Conservation (phyloP, 1,139 yeast genomes). For the Lodderomyces metapsilosis region DNA sequence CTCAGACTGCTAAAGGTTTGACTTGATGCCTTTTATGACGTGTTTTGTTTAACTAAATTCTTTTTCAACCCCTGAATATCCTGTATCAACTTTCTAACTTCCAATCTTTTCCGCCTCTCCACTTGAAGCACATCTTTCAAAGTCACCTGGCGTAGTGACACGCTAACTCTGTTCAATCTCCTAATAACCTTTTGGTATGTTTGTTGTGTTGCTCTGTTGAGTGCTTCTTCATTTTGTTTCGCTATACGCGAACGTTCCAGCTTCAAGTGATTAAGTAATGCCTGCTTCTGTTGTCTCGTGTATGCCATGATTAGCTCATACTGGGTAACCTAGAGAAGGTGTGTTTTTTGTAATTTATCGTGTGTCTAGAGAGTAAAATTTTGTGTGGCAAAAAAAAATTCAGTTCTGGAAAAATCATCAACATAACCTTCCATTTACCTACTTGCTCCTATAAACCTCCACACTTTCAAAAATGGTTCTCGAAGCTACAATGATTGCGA, state of each 20-base stretch:
- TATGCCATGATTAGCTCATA: slow-evolving; percentile 18
- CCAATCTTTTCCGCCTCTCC: slow-evolving; percentile 42
- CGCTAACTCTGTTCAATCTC: slow-evolving; percentile 40
- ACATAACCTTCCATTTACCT: background rate
- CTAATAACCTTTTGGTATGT: slow-evolving; percentile 28
- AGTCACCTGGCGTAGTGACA: slow-evolving; percentile 38
- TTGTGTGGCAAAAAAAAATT: slow-evolving; percentile 3
- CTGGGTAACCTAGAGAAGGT: no score
- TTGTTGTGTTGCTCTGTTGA: slow-evolving; percentile 20
- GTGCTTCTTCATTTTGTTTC: slow-evolving; percentile 15
- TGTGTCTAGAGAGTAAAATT: background rate
- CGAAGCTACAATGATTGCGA: slow-evolving; percentile 93
- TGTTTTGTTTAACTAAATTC: slow-evolving; percentile 1
- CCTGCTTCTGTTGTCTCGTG: slow-evolving; percentile 37
- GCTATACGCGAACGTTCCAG: slow-evolving; percentile 20
- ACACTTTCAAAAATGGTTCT: slow-evolving; percentile 59
- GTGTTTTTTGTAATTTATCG: no score
- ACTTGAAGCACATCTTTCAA: slow-evolving; percentile 39
- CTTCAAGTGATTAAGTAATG: slow-evolving; percentile 29
- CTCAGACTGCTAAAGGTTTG: no score
- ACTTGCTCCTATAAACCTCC: background rate
- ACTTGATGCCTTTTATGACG: no score
- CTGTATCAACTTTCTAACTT: slow-evolving; percentile 25
- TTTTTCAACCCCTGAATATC: slow-evolving; percentile 25
- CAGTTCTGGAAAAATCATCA: background rate